phyloP scores from a whole-genome alignment of 2,329 filamentous ascomycete genomes.

The Colletotrichum lini region DNA sequence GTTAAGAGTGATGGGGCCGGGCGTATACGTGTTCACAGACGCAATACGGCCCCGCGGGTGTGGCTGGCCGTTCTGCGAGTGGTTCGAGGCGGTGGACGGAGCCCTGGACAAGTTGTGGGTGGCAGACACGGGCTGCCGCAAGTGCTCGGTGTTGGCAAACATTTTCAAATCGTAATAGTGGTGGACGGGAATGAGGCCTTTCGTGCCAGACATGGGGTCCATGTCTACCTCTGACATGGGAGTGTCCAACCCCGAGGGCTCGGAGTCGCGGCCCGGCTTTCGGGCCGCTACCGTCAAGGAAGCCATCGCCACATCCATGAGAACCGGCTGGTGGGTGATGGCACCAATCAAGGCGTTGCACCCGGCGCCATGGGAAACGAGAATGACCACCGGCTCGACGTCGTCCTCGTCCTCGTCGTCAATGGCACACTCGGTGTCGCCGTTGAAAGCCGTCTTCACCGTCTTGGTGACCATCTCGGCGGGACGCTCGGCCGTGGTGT shows the following conservation, averaged over 20 bases:
- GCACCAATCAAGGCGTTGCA: conserved; percentile 96
- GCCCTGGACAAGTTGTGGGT: conserved; percentile 49
- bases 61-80: conserved; percentile 47
- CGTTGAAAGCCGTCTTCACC: conserved; percentile 51
- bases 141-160: conserved; percentile 82
- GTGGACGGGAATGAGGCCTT: conserved; percentile 62
- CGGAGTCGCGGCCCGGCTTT: conserved; percentile 60
- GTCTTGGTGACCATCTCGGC: conserved; percentile 66
- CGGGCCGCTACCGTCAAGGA: conserved; percentile 90
- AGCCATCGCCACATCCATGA: conserved; percentile 91
- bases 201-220: conserved; percentile 40
- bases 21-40: conserved; percentile 38
- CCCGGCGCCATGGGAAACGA: conserved; percentile 95
- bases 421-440: conserved; percentile 48
- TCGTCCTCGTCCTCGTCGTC: conserved; percentile 72
- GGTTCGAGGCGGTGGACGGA: conserved; percentile 53
- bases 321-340: conserved; percentile 89
- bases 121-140: conserved; percentile 63
- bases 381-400: conserved; percentile 83
- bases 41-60: conserved; percentile 56
- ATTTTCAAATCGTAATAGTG: conserved; percentile 81
- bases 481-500: conserved; percentile 70
- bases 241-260: conserved; percentile 46
- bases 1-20: conserved; percentile 53
- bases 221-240: conserved; percentile 44